Evolutionary conservation across 169 alveolate species (phyloP).

Genomic region (Plasmodium sp.): DNA sequence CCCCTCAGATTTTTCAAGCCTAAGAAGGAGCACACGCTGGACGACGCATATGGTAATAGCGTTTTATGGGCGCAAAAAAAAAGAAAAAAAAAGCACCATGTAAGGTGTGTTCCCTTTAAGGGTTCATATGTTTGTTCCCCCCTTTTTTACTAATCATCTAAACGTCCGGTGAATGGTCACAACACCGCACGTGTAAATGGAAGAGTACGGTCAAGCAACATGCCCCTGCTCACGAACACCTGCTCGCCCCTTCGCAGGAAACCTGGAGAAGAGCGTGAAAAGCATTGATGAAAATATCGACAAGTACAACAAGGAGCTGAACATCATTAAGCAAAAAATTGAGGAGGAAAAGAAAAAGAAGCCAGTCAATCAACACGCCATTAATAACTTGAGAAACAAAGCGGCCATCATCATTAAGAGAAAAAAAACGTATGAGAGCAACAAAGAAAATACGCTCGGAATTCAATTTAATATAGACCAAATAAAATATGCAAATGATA

Average conservation of each 20-base stretch:
- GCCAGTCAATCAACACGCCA: constrained; percentile 40
- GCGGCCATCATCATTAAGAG: constrained; percentile 60
- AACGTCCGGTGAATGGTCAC: background rate
- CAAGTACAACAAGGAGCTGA: constrained; percentile 64
- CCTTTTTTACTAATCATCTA: background rate
- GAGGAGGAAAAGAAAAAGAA: constrained; percentile 71
- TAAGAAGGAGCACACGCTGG: constrained; percentile 59
- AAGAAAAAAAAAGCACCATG: background rate
- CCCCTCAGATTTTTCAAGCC: constrained; percentile 44
- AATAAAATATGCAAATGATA: constrained; percentile 70
- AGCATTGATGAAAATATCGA: constrained; percentile 61
- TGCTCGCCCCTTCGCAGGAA: background rate
- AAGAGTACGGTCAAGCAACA: background rate
- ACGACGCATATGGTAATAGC: constrained; percentile 67
- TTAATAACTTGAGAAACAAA: constrained; percentile 52
- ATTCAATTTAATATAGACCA: constrained; percentile 75
- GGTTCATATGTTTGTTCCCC: background rate
- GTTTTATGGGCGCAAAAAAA: background rate
- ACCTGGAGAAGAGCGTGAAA: constrained; percentile 54
- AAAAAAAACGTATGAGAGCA: constrained; percentile 55
- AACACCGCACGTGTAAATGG: background rate
- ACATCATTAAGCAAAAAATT: constrained; percentile 65
- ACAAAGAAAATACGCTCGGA: constrained; percentile 71
- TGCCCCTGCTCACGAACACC: background rate
- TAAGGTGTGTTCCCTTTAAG: background rate